Evolutionary conservation across 2,329 filamentous ascomycete species (phyloP), one percentile per base, ranked within the genome.

Genomic region (Bipolaris zeicola): DNA sequence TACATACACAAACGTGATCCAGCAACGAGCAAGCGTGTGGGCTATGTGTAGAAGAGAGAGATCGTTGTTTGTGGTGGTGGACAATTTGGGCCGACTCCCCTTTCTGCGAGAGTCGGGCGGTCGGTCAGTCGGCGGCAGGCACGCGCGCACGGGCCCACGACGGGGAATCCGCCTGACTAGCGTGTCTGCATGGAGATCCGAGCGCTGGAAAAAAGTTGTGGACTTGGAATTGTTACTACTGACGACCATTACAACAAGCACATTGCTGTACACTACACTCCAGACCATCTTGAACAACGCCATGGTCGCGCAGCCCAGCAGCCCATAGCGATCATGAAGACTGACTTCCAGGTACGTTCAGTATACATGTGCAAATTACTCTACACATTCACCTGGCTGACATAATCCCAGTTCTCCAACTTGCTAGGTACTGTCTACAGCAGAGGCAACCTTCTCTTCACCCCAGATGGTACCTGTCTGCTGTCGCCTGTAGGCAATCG

Each of bases 381-480:
- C 18, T 24, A n/a, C 1, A 3, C 6, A 11, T 6, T 43, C 55
- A n/a, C 7, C n/a, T 18, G 16, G 39, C 67, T 80, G 55, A 79
- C 58, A 7, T 58, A 13, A 7, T 13, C n/a, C n/a, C 71, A 97
- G 93, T 99, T 99, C 81, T 96, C 94, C 76, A 99, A 98, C 80
- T 86, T 99, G 76, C 86, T 99, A 72, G 96, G 95, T 75, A 99
- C 95, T 67, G 95, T 99, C 75, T 99, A 98, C 83, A 92, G 92
- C 81, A 91, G 93, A 85, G 95, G 96, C 79, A 99, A 98, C 77
- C 86, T 99, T 72, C 85, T 97, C 75, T 99, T 96, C 82, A 96
- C 91, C 70, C 92, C 93, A 60, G 94, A 99, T 85, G 96, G 96
- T 75, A 95, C 91, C 70, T 94, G 92, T 79, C 85, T 99, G 64